These are phyloP conservation scores for Naganishia liquefaciens DNA, from an alignment of 1,284 basidiomycete genomes.

Conservation along the genomic window DNA sequence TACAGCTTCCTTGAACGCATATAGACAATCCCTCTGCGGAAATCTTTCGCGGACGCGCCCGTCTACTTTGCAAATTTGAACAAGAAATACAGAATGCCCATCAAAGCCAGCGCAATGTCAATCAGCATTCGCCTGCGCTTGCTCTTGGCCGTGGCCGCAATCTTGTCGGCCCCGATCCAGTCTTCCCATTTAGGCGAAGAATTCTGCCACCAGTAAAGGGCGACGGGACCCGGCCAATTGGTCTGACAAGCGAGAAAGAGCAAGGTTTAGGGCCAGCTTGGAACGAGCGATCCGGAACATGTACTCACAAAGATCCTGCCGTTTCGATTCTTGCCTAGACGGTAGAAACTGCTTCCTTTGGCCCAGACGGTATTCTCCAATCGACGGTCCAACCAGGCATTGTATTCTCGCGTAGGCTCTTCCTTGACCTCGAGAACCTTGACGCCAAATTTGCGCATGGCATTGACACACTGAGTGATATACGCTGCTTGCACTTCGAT, in stretches of 20 bases:
- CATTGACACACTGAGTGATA: constrained; percentile 36
- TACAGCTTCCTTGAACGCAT: too few species aligned
- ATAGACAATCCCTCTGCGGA: too few species aligned
- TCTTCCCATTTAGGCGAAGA: constrained; percentile 35
- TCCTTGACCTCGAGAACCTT: constrained; percentile 37
- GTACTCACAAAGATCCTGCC: constrained; percentile 32
- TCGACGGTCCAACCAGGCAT: constrained; percentile 36
- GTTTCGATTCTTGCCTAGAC: constrained; percentile 26
- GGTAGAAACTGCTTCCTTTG: constrained; percentile 33
- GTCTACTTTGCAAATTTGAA: constrained; percentile 12
- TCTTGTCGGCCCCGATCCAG: constrained; percentile 32
- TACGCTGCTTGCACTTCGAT: constrained; percentile 40
- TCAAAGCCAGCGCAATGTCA: constrained; percentile 10
- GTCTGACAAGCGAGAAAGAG: constrained; percentile 20
- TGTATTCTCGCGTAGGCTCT: constrained; percentile 37
- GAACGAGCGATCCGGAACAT: background rate
- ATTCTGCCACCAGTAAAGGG: constrained; percentile 36
- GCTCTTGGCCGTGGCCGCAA: constrained; percentile 20
- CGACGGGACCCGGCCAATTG: constrained; percentile 35
- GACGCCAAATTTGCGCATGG: constrained; percentile 27
- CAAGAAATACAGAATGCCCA: constrained; percentile 14
- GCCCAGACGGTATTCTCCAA: constrained; percentile 36
- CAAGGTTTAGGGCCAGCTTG: background rate
- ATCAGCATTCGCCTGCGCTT: constrained; percentile 20
- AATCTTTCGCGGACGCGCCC: too few species aligned